These are phyloP conservation scores for Forsythia viridissima DNA, from an alignment of 257 asterid species.

Conservation along the genomic window DNA sequence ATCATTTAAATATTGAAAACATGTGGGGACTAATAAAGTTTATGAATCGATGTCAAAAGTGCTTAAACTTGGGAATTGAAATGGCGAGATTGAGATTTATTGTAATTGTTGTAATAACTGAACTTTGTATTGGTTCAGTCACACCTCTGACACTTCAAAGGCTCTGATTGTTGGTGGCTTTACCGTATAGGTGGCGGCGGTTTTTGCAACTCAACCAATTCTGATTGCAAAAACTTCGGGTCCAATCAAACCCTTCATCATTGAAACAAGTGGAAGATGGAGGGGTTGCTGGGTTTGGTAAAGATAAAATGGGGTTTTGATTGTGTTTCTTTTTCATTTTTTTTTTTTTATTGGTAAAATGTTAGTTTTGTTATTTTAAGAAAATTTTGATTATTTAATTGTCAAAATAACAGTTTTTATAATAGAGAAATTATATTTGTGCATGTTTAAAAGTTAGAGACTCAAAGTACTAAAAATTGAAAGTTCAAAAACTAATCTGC, in stretches of 20 bases:
- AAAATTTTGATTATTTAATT: too few relatives aligned
- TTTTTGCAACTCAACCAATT: conserved; percentile 30
- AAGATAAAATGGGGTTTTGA: too few relatives aligned
- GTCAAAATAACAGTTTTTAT: too few relatives aligned
- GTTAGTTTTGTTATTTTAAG: too few relatives aligned
- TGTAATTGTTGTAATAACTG: conserved; percentile 78
- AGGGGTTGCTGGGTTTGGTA: too few relatives aligned
- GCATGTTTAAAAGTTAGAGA: too few relatives aligned
- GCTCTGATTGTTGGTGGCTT: conserved; percentile 29
- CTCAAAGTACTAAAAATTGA: too few relatives aligned
- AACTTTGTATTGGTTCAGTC: conserved; percentile 55
- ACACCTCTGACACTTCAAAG: conserved; percentile 69
- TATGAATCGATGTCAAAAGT: conserved; percentile 29
- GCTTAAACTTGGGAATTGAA: conserved; percentile 36
- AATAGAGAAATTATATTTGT: too few relatives aligned
- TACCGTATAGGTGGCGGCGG: conserved; percentile 29
- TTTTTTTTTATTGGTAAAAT: too few relatives aligned
- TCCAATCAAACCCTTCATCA: conserved; percentile 21
- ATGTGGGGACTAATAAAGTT: conserved; percentile 21
- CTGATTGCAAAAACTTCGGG: conserved; percentile 23
- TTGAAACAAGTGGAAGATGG: too few relatives aligned
- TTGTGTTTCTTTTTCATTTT: too few relatives aligned
- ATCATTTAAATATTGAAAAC: conserved; percentile 20
- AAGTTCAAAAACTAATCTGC: too few relatives aligned
- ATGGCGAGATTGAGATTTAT: conserved; percentile 58